These are phyloP conservation scores for Kingdonia uniflora DNA, from an alignment of 164 flowering plant genomes.

Conservation along the genomic window DNA sequence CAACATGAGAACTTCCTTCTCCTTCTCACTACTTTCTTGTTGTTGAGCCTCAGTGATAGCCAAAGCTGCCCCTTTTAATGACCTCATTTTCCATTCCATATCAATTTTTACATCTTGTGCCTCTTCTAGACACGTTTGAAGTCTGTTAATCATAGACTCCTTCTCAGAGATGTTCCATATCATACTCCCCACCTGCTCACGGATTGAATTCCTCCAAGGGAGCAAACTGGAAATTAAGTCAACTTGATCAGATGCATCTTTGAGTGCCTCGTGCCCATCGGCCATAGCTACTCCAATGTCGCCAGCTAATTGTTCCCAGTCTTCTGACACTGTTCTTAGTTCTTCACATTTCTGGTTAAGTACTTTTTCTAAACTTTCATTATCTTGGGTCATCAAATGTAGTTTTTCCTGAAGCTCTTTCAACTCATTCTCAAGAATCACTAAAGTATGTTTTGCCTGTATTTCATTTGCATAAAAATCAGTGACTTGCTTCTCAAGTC, in stretches of 20 bases:
- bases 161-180: constrained; percentile 46
- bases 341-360: constrained; percentile 47
- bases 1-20: constrained; percentile 38
- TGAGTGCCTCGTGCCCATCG: constrained; percentile 51
- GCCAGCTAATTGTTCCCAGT: constrained; percentile 48
- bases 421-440: constrained; percentile 31
- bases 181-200: constrained; percentile 53
- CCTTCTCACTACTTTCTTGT: constrained; percentile 63
- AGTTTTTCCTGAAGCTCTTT: constrained; percentile 36
- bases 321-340: constrained; percentile 32
- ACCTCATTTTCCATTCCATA: constrained; percentile 71
- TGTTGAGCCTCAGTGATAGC: constrained; percentile 76
- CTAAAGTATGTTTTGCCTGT: constrained; percentile 28
- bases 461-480: constrained; percentile 40
- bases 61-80: constrained; percentile 77
- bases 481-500: constrained; percentile 13
- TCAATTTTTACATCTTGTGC: constrained; percentile 48
- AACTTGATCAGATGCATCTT: constrained; percentile 54
- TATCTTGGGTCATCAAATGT: constrained; percentile 26
- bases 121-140: constrained; percentile 54
- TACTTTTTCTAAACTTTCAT: constrained; percentile 24
- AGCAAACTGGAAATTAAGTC: constrained; percentile 42
- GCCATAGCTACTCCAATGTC: constrained; percentile 61
- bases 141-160: constrained; percentile 65
- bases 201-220: constrained; percentile 47